Conservation (phyloP, 2,329 filamentous ascomycete species). For the Diaporthe amygdali region DNA sequence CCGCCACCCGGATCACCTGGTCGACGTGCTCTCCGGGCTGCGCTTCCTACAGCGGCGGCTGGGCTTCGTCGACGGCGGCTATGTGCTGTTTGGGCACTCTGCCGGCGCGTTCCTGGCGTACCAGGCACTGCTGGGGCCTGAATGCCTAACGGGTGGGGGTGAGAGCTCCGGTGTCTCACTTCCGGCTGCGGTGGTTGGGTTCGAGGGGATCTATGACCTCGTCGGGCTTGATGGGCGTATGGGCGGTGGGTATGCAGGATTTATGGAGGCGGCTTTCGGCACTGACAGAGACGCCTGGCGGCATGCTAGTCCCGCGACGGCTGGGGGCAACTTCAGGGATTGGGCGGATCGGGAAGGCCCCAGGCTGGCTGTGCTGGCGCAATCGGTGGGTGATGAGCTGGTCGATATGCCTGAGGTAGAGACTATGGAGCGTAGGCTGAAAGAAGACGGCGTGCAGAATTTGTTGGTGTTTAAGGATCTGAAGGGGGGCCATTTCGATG, state of each 20-base stretch:
- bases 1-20: conserved; percentile 64
- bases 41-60: conserved; percentile 47
- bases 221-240: conserved; percentile 55
- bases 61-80: conserved; percentile 38
- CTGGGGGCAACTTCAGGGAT: conserved; percentile 44
- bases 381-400: conserved; percentile 53
- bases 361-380: conserved; percentile 46
- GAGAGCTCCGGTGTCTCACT: conserved; percentile 36
- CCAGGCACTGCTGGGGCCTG: conserved; percentile 59
- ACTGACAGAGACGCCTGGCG: conserved; percentile 54
- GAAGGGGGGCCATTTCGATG: conserved; percentile 64
- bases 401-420: conserved; percentile 64
- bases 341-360: conserved; percentile 38
- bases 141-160: conserved; percentile 33
- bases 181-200: conserved; percentile 61
- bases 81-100: conserved; percentile 66
- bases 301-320: conserved; percentile 57
- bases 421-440: conserved; percentile 56
- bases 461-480: conserved; percentile 51
- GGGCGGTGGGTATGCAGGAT: conserved; percentile 56
- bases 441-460: conserved; percentile 39
- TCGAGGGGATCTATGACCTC: conserved; percentile 73
- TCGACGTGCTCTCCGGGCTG: conserved; percentile 60
- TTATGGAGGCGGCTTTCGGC: conserved; percentile 68
- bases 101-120: conserved; percentile 68